These are phyloP conservation scores for Lantana camara DNA, from an alignment of 257 asterid genomes.

Conservation along the genomic window DNA sequence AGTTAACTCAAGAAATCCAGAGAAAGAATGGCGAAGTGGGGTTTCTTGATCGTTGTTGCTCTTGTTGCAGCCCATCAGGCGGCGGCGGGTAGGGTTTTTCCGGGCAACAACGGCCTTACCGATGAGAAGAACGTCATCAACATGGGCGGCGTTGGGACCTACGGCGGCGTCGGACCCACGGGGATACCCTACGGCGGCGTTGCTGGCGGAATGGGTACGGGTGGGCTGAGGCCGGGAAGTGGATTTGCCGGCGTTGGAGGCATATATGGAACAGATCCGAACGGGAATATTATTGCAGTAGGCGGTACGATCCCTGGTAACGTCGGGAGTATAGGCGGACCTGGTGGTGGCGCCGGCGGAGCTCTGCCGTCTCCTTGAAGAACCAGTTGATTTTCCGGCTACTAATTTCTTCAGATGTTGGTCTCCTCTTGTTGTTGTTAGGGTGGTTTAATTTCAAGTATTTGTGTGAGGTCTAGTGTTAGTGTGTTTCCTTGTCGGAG, in stretches of 20 bases:
- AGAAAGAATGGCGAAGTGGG: slow-evolving; percentile 31
- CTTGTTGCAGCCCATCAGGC: slow-evolving; percentile 27
- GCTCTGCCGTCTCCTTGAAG: slow-evolving; percentile 32
- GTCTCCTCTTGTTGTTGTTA: neutral
- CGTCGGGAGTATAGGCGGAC: slow-evolving; percentile 18
- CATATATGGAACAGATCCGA: slow-evolving; percentile 43
- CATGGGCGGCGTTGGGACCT: slow-evolving; percentile 46
- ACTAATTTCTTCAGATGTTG: neutral
- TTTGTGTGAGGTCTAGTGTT: no score
- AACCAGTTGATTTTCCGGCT: neutral
- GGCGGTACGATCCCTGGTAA: slow-evolving; percentile 38
- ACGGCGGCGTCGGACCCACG: slow-evolving; percentile 40
- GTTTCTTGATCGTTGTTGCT: slow-evolving; percentile 25
- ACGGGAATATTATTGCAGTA: slow-evolving; percentile 27
- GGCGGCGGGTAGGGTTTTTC: slow-evolving; percentile 38
- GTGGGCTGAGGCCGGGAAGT: slow-evolving; percentile 28
- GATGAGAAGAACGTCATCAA: slow-evolving; percentile 41
- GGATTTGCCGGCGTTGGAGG: slow-evolving; percentile 44
- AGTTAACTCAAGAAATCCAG: neutral
- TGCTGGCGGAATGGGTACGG: slow-evolving; percentile 41
- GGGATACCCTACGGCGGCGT: slow-evolving; percentile 54
- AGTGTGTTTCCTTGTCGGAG: no score
- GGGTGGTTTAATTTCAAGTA: neutral
- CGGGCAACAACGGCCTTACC: slow-evolving; percentile 28
- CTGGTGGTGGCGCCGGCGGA: slow-evolving; percentile 30